A percentile compares a stretch with the other conserved stretches of the same genome.
These are phyloP conservation scores for Ambispora gerdemannii DNA, from an alignment of 192 early-diverging fungal species.

Conservation along the genomic window DNA sequence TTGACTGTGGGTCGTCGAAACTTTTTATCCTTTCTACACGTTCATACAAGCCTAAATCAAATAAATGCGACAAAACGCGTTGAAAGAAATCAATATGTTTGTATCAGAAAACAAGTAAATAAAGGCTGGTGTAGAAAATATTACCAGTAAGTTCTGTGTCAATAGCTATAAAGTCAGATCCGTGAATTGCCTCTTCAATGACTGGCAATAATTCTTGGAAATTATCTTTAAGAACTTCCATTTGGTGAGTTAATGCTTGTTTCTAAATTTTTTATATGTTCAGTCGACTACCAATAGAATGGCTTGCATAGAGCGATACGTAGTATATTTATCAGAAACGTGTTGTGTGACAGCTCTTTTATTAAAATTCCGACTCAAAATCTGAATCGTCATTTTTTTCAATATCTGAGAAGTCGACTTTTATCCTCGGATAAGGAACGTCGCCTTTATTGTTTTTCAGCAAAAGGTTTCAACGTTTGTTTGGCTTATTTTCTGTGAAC, in stretches of 20 bases:
- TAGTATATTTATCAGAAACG: too few relatives aligned
- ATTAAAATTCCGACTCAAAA: too few relatives aligned
- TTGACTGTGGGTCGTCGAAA: conserved; percentile 33
- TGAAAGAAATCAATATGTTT: not conserved
- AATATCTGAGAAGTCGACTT: too few relatives aligned
- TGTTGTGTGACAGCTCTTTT: too few relatives aligned
- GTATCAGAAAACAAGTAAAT: not conserved
- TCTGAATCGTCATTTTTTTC: too few relatives aligned
- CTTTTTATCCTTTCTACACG: conserved; percentile 31
- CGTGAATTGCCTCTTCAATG: conserved; percentile 61
- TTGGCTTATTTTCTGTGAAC: too few relatives aligned
- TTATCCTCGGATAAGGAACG: too few relatives aligned
- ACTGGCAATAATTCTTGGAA: conserved; percentile 58
- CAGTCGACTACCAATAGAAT: too few relatives aligned
- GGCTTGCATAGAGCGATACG: too few relatives aligned
- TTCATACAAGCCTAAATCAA: conserved; percentile 34
- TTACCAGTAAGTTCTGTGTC: conserved; percentile 86
- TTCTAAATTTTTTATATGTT: not conserved
- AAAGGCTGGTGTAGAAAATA: too few relatives aligned
- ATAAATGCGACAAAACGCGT: not conserved
- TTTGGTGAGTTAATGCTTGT: conserved; percentile 30
- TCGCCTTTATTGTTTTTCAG: too few relatives aligned
- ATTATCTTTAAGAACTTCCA: conserved; percentile 67
- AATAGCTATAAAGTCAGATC: conserved; percentile 71
- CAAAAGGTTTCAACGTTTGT: too few relatives aligned